phyloP scores from a whole-genome alignment of 768 basidiomycete genomes.

The Boletus patriciae region DNA sequence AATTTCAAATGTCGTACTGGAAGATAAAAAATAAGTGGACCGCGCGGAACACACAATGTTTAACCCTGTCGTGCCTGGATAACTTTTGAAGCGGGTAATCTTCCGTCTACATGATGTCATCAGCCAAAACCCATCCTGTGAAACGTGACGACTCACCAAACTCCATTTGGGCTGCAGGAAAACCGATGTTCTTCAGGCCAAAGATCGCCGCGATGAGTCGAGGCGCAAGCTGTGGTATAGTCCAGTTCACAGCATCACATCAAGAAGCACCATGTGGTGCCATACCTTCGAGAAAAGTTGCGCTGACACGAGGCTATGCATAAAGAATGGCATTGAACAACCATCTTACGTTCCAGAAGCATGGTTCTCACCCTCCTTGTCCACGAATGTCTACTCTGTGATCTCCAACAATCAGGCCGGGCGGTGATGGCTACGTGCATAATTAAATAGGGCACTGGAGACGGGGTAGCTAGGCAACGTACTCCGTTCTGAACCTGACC shows the following conservation, averaged over 20 bases:
- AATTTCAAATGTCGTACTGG: constrained; percentile 19
- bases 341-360: background rate
- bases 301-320: constrained; percentile 34
- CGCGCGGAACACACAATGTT: background rate
- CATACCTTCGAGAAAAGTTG: constrained; percentile 24
- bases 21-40: background rate
- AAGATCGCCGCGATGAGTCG: constrained; percentile 47
- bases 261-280: background rate
- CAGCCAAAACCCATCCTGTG: background rate
- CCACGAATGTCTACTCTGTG: constrained; percentile 8
- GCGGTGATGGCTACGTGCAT: constrained; percentile 5
- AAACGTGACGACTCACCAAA: constrained; percentile 10
- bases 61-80: constrained; percentile 17
- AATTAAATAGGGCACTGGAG: background rate
- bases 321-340: constrained; percentile 1
- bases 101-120: constrained; percentile 7
- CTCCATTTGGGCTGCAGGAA: constrained; percentile 2
- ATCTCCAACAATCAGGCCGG: constrained; percentile 3
- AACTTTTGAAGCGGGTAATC: constrained; percentile 17
- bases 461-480: constrained; percentile 12
- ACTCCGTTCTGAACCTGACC: constrained; percentile 42
- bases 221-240: constrained; percentile 40
- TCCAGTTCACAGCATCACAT: constrained; percentile 3
- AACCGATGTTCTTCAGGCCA: constrained; percentile 38
- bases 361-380: constrained; percentile 23